A percentile compares a stretch with the other conserved stretches of the same genome.
These are phyloP conservation scores for Poa annua DNA, from an alignment of 176 grass and related monocot genomes.

Conservation along the genomic window DNA sequence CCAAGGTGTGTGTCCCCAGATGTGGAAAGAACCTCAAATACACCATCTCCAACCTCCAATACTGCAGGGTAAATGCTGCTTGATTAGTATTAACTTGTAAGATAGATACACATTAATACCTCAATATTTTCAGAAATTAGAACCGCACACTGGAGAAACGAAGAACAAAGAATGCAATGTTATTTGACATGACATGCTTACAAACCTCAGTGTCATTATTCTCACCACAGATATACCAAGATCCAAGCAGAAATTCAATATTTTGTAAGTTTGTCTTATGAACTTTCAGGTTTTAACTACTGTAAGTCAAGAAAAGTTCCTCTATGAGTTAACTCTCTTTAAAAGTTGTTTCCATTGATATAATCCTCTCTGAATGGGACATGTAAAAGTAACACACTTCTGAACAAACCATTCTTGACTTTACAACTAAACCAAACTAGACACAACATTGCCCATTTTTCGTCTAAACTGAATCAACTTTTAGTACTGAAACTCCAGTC, in stretches of 20 bases:
- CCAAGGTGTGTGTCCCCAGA: conserved; percentile 75
- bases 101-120: neutral
- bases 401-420: neutral
- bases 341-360: neutral
- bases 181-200: neutral
- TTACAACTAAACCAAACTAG: neutral
- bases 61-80: conserved; percentile 41
- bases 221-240: neutral
- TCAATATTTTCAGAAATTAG: conserved; percentile 14
- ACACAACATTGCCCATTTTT: conserved; percentile 4
- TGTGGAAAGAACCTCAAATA: conserved; percentile 72
- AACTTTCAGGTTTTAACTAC: neutral
- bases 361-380: neutral
- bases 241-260: neutral
- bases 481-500: neutral
- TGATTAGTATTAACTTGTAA: conserved; percentile 26
- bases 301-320: too few relatives aligned
- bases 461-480: conserved; percentile 2
- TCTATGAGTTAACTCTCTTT: conserved; percentile 11
- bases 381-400: neutral
- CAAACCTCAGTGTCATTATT: neutral
- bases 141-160: neutral
- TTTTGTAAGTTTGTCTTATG: neutral
- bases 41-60: conserved; percentile 70
- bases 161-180: neutral